phyloP scores from a whole-genome alignment of 1,284 basidiomycete species.

The Naganishia cerealis region DNA sequence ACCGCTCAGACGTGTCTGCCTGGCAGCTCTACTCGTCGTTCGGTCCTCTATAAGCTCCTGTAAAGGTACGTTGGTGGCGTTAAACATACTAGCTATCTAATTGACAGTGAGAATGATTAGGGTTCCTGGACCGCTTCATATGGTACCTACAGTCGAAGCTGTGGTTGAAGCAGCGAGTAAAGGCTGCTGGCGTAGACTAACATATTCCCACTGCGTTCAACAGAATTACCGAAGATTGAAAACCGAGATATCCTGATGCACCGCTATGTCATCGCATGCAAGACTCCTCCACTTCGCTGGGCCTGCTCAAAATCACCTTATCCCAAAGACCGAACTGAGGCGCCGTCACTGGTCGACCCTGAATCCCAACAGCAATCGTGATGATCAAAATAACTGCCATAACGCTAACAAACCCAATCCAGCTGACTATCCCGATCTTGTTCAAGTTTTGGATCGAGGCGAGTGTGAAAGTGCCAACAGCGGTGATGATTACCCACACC shows the following conservation, averaged over 20 bases:
- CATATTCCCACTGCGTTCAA: too few species aligned
- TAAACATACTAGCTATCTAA: too few species aligned
- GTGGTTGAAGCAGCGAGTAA: too few species aligned
- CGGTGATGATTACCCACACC: slow-evolving; percentile 40
- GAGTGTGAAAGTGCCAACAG: slow-evolving; percentile 37
- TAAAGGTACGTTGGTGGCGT: too few species aligned
- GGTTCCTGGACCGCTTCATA: too few species aligned
- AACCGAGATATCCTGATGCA: slow-evolving; percentile 33
- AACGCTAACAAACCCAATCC: slow-evolving; percentile 44
- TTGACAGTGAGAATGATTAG: too few species aligned
- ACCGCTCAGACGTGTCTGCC: too few species aligned
- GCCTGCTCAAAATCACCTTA: slow-evolving; percentile 13
- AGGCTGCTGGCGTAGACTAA: too few species aligned
- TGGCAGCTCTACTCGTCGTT: too few species aligned
- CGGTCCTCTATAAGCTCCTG: too few species aligned
- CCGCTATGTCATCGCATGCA: background rate
- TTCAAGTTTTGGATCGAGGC: slow-evolving; percentile 46
- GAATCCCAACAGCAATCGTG: slow-evolving; percentile 44
- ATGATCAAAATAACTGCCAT: slow-evolving; percentile 42
- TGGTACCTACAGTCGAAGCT: too few species aligned
- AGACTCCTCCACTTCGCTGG: background rate
- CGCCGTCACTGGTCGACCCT: slow-evolving; percentile 42
- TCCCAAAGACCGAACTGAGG: slow-evolving; percentile 35
- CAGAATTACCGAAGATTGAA: too few species aligned
- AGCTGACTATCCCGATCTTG: slow-evolving; percentile 42